These are phyloP conservation scores for Cordyceps farinosa DNA, from an alignment of 2,329 filamentous ascomycete genomes.

Conservation along the genomic window DNA sequence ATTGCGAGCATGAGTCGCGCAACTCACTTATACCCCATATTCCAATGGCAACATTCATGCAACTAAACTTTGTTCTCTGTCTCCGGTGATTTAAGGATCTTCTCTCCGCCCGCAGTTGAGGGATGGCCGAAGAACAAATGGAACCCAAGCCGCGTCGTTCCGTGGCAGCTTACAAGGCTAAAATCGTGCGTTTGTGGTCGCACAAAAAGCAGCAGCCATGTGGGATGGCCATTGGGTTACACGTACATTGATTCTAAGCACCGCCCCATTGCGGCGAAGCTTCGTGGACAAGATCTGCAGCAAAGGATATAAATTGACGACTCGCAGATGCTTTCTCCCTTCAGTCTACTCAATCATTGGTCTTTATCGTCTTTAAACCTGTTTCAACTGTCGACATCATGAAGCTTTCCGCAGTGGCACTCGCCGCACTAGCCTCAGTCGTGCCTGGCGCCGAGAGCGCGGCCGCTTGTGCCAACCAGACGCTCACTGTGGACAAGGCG, in stretches of 20 bases:
- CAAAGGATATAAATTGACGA: not conserved
- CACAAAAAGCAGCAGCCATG: not conserved
- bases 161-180: too few relatives aligned
- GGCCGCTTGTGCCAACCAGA: not conserved
- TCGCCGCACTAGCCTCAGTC: not conserved
- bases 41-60: not conserved
- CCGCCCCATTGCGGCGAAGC: not conserved
- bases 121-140: not conserved
- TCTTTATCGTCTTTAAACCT: not conserved
- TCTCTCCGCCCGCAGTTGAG: not conserved
- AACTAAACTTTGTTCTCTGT: not conserved
- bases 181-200: too few relatives aligned
- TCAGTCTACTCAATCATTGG: not conserved
- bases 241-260: not conserved
- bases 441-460: not conserved
- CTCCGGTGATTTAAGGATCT: not conserved
- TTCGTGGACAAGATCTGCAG: not conserved
- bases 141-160: too few relatives aligned
- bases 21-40: too few relatives aligned
- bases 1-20: not conserved
- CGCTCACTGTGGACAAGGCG: conserved; percentile 21
- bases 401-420: not conserved
- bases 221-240: conserved; percentile 4
- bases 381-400: not conserved
- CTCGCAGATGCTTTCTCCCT: not conserved